Base-by-base conservation (phyloP, 768 basidiomycete species). In the Suillus subalutaceus region DNA sequence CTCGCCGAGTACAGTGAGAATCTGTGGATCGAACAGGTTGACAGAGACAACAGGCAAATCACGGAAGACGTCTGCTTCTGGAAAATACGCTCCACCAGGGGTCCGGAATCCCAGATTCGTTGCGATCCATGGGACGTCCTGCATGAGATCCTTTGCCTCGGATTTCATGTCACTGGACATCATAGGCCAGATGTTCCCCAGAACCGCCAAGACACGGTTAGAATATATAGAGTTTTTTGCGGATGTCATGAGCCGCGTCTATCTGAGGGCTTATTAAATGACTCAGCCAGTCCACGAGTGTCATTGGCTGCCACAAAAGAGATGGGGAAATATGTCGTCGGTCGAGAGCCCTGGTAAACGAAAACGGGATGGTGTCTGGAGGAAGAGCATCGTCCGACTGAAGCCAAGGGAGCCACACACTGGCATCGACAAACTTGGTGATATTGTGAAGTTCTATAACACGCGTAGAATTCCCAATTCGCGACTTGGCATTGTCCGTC, bases 1-100 rank as follows among this genome's bases (percentile, higher is more conserved):
- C 2, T 83, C 83, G 59, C 84, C 77, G 6, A 90, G 73, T 10
- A 90, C 78, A 69, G 84, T 87, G 75, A 91, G 88, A 62, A 91
- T 70, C 2, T 92, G 68, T 92, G 79, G 0, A 74, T 64, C 3
- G 77, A 72, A 3, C 85, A 86, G 16, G 6, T 18, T 43, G 32
- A 95, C 76, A 0, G 79, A 83, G 10, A 93, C 87, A 50, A 92
- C 86, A 3, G 94, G 88, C 20, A 96, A 80, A 74, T 97, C 96
- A 32, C 85, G 85, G 75, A 98, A 97, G n/a, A 98, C 81, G 69
- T 92, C 86, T n/a, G 90, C 95, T 67, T 87, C 92, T 12, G 88
- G 79, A 72, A 97, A 96, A 78, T 96, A 97, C 4, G 90, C 80
- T 61, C 95, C 86, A 4, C 76, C 73, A 0, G 96, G 93, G 23